Evolutionary conservation across 1,139 yeast genomes (phyloP), one percentile per base, ranked within the genome.

Genomic region (Maudiozyma humilis): DNA sequence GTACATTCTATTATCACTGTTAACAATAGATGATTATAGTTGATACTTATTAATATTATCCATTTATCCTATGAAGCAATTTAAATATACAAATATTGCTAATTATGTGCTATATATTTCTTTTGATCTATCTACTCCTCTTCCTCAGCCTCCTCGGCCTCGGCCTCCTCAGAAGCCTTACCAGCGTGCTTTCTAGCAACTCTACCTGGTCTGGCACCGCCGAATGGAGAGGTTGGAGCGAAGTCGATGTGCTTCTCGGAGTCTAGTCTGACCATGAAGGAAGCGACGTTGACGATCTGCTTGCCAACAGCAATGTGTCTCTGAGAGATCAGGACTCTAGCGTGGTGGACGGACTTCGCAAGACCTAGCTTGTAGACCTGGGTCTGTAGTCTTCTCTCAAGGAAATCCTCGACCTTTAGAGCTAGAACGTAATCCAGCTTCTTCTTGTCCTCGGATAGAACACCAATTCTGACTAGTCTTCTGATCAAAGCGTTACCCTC

Each of bases 131-230:
- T 47, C 47, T 47, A 42, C 47, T 79, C 93, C 60, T 71, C 91
- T 55, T 68, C 86, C 56, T 66, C 86, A 43, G 55, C 60, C 44
- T 47, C 59, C 47, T 55, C 44, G 30, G 35, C 43, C 27, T 35
- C 38, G 19, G 27, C 40, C 19, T 29, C 59, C 27, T 46, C 88
- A 10, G 40, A 7, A 14, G 70, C 62, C 71, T 78, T 81, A 70
- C 75, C 81, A 71, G 82, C 85, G 81, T 84, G 80, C 78, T 79
- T 89, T 86, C 98, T 88, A 83, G 93, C 93, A 68, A 87, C 95
- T 82, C 98, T 93, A 73, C 99, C 99, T 65, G 98, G 93, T 79
- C 98, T 91, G 65, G 96, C 98, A 78, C 98, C 98, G 72, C 98
- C 98, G 87, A 86, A 91, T 74, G 99, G 98, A 61, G 98, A 91